Evolutionary conservation across 768 basidiomycete genomes (phyloP).

Genomic region (Mycena chlorophos): DNA sequence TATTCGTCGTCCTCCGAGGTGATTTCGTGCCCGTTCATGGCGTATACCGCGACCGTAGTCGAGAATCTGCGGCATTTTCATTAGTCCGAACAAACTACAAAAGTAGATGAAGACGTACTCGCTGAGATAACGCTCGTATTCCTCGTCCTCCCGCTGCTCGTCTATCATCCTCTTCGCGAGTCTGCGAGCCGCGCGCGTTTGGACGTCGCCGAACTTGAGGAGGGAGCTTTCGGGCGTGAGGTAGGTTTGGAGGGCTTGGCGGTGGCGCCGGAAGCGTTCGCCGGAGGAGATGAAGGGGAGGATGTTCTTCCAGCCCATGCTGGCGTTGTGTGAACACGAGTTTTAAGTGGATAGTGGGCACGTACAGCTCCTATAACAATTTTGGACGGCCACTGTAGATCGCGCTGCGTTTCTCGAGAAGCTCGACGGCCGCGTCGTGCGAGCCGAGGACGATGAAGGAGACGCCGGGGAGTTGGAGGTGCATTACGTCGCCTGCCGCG

Average conservation of each 20-base stretch:
- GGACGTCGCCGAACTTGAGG: slow-evolving; percentile 26
- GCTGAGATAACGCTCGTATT: too few species aligned
- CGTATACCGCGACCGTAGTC: slow-evolving; percentile 25
- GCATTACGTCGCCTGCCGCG: slow-evolving; percentile 10
- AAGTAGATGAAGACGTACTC: slow-evolving; percentile 4
- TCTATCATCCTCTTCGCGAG: slow-evolving; percentile 30
- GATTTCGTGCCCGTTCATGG: slow-evolving; percentile 28
- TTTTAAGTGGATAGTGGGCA: too few species aligned
- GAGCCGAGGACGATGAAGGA: slow-evolving; percentile 31
- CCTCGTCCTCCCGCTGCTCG: slow-evolving; percentile 9
- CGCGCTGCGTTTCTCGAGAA: slow-evolving; percentile 9
- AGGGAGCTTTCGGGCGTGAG: slow-evolving; percentile 24
- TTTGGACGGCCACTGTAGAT: slow-evolving; percentile 16
- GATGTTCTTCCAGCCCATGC: slow-evolving; percentile 22
- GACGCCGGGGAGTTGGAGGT: slow-evolving; percentile 23
- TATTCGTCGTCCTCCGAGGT: slow-evolving; percentile 26
- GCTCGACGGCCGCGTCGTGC: slow-evolving; percentile 4
- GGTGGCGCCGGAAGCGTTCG: slow-evolving; percentile 24
- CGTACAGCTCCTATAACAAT: slow-evolving; percentile 11
- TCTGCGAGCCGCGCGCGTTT: slow-evolving; percentile 32
- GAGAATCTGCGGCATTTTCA: slow-evolving; percentile 24
- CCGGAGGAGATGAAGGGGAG: slow-evolving; percentile 26
- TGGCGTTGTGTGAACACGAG: slow-evolving; percentile 5
- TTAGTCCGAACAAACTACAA: not conserved
- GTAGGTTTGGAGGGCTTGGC: slow-evolving; percentile 23